Percentiles rank a stretch among this genome's conserved stretches.
phyloP scores from a whole-genome alignment of 2,329 filamentous ascomycete genomes.

The Claviceps digitariae region DNA sequence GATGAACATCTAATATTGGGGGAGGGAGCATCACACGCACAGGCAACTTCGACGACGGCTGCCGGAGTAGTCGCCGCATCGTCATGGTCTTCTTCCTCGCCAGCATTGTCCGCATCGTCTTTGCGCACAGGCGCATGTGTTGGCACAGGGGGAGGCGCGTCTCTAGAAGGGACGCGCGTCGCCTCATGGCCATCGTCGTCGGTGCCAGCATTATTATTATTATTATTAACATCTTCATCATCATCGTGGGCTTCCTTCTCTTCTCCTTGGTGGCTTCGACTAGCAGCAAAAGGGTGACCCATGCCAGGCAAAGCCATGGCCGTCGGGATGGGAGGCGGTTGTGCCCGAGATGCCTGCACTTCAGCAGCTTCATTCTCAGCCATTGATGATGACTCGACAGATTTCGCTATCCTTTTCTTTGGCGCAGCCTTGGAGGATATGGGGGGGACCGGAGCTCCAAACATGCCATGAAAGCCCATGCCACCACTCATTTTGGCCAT shows the following conservation, averaged over 20 bases:
- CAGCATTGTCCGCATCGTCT: conserved; percentile 17
- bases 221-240: background rate
- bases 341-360: conserved; percentile 25
- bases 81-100: conserved; percentile 26
- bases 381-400: conserved; percentile 20
- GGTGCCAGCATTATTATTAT: background rate
- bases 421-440: conserved; percentile 32
- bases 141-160: conserved; percentile 18
- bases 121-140: conserved; percentile 7
- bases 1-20: background rate
- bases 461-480: conserved; percentile 94
- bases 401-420: conserved; percentile 36
- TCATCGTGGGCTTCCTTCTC: conserved; percentile 12
- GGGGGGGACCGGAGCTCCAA: conserved; percentile 58
- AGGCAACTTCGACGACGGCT: conserved; percentile 11
- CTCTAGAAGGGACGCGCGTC: conserved; percentile 10
- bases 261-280: conserved; percentile 21
- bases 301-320: conserved; percentile 62
- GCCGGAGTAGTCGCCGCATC: conserved; percentile 22
- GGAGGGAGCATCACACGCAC: conserved; percentile 6
- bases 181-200: background rate
- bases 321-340: conserved; percentile 41
- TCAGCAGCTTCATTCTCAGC: conserved; percentile 30
- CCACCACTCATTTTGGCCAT: conserved; percentile 99
- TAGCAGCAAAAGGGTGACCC: conserved; percentile 40